Base-by-base conservation (phyloP, 192 early-diverging fungal species). In the Powellomyces hirtus region DNA sequence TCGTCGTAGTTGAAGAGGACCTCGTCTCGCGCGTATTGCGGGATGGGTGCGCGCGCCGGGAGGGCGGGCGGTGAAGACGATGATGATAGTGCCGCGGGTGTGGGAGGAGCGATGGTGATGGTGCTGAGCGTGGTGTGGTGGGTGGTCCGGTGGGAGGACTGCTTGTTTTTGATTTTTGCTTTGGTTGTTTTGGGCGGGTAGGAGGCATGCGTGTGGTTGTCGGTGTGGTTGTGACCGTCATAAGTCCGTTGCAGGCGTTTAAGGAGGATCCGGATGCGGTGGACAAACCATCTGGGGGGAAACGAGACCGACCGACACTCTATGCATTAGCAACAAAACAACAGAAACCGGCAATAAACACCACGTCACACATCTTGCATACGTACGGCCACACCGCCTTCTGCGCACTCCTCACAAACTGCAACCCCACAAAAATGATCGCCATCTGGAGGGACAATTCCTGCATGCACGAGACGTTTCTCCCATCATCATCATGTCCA, bases 401-500 rank as follows among this genome's bases (percentile, higher is more conserved):
- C 75, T 74, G 36, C 85, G 84, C 59, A 11, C 20, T n/a, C 35
- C 59, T 2, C 4, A 40, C 35, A 60, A 60, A 60, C 59, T 60
- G 59, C 59, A 60, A 40, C 33, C 59, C 59, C 16, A 89, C 66
- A 64, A 89, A 86, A 13, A 85, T 82, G 68, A 89, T 79, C 6
- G 82, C 81, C 49, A 89, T 56, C 55, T 85, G 83, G 49, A 87
- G 76, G 8, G 80, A 85, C 51, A 89, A 67, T 27, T 85, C 81
- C 1, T 63, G 38, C 68, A 87, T 77, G 58, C 85, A 89, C 8
- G 71, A 55, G 3, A 56, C 29, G 10, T 29, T 29, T 3, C 27
- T 56, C n/a, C n/a, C n/a, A n/a, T n/a, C n/a, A n/a, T n/a, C 13
- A 7, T 34, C 49, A 11, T 50, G 49, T 4, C 5, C n/a, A 20